Conservation (phyloP, 305 asterid species). For the Salvia sclarea region DNA sequence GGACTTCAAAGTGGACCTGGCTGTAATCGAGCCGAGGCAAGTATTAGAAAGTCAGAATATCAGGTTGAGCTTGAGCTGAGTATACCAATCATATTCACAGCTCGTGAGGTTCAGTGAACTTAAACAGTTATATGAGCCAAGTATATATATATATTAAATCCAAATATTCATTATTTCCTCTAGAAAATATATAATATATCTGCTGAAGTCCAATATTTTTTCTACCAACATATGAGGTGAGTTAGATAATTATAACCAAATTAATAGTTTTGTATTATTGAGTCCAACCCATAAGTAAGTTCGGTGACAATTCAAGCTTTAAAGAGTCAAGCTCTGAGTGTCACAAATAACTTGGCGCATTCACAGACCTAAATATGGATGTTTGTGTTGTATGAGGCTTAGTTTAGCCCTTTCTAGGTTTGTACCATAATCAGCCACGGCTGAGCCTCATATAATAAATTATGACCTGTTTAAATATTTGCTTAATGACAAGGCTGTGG, state of each 20-base stretch:
- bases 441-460: not conserved
- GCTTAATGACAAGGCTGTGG: constrained; percentile 7
- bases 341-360: not conserved
- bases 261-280: not conserved
- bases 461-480: not conserved
- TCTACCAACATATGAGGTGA: not conserved
- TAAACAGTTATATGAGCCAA: not conserved
- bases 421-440: not conserved
- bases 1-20: not conserved
- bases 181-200: not conserved
- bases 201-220: not conserved
- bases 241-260: not conserved
- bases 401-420: not conserved
- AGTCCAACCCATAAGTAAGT: not conserved
- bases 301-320: not conserved
- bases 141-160: not conserved
- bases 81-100: not conserved
- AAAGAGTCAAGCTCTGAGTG: not conserved
- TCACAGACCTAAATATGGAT: not conserved
- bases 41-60: not conserved
- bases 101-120: too few species aligned
- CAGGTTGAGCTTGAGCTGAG: not conserved
- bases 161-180: not conserved
- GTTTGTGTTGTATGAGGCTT: not conserved
- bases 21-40: not conserved